Conservation (phyloP, 495 filamentous ascomycete genomes). For the Daldinia caldariorum region DNA sequence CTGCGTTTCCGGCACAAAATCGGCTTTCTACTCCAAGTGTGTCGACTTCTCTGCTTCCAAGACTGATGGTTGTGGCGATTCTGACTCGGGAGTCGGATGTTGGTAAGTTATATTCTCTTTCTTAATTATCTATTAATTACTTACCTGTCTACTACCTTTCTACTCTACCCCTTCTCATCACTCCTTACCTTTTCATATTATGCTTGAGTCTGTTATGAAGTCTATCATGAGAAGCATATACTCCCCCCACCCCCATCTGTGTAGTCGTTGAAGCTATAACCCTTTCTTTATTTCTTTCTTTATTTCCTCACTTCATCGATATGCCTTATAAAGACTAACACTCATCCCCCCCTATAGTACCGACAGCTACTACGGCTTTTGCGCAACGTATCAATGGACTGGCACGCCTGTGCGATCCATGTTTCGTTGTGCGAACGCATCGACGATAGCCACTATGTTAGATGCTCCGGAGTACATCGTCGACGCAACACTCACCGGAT, state of each 20-base stretch:
- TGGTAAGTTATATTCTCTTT: constrained; percentile 46
- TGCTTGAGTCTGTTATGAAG: not conserved
- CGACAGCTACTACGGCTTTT: constrained; percentile 35
- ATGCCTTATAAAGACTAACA: not conserved
- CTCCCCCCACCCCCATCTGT: no score
- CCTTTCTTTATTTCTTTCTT: not conserved
- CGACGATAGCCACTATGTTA: constrained; percentile 44
- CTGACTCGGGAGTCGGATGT: constrained; percentile 49
- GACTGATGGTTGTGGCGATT: constrained; percentile 36
- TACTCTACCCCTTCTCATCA: not conserved
- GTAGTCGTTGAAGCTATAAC: not conserved
- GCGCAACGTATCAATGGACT: constrained; percentile 53
- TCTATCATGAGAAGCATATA: no score
- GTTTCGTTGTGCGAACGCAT: constrained; percentile 48
- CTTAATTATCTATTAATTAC: not conserved
- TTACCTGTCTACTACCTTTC: no score
- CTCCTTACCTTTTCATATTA: not conserved
- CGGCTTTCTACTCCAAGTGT: constrained; percentile 49
- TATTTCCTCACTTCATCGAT: not conserved
- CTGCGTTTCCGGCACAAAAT: constrained; percentile 38
- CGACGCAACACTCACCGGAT: constrained; percentile 26
- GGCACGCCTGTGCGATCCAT: constrained; percentile 46
- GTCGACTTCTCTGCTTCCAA: constrained; percentile 48
- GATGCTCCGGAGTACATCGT: constrained; percentile 47
- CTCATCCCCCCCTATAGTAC: constrained; percentile 4